These are phyloP conservation scores for Cryphonectria radicalis DNA, from an alignment of 2,329 filamentous ascomycete species.

Conservation along the genomic window DNA sequence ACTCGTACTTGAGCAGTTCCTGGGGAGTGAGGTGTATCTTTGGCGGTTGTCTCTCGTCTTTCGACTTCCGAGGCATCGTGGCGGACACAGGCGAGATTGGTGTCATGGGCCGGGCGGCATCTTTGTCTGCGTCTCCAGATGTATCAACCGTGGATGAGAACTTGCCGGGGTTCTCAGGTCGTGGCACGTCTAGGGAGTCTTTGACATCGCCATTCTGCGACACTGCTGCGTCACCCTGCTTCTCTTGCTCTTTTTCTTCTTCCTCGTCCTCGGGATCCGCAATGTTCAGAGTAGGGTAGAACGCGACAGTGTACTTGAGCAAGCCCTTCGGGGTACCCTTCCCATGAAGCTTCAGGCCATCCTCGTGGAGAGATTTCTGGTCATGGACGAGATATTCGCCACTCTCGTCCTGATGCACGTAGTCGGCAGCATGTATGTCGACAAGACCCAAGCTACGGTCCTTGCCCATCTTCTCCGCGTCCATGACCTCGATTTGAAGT, in stretches of 20 bases:
- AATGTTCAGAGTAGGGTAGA: slow-evolving; percentile 87
- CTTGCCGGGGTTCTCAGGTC: slow-evolving; percentile 48
- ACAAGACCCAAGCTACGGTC: slow-evolving; percentile 85
- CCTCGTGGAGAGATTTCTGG: slow-evolving; percentile 68
- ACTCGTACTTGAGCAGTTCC: slow-evolving; percentile 84
- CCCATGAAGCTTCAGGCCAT: slow-evolving; percentile 73
- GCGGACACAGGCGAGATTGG: slow-evolving; percentile 51
- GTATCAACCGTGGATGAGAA: slow-evolving; percentile 44
- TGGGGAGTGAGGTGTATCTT: slow-evolving; percentile 80
- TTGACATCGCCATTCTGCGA: slow-evolving; percentile 31
- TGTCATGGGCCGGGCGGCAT: slow-evolving; percentile 47
- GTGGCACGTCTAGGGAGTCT: slow-evolving; percentile 40
- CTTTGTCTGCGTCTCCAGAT: slow-evolving; percentile 34
- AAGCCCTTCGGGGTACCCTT: slow-evolving; percentile 77
- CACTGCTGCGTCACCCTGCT: slow-evolving; percentile 36
- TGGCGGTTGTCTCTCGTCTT: slow-evolving; percentile 63
- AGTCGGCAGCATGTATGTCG: slow-evolving; percentile 79
- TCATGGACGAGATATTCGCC: slow-evolving; percentile 84
- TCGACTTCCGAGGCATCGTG: slow-evolving; percentile 48
- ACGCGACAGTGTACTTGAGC: slow-evolving; percentile 81
- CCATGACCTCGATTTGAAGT: slow-evolving; percentile 91
- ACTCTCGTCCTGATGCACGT: slow-evolving; percentile 74
- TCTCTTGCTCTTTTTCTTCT: slow-evolving; percentile 49
- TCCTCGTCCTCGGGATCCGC: slow-evolving; percentile 89
- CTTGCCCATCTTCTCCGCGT: slow-evolving; percentile 88